These are phyloP conservation scores for Colletotrichum tofieldiae DNA, from an alignment of 2,329 filamentous ascomycete species.

Conservation along the genomic window DNA sequence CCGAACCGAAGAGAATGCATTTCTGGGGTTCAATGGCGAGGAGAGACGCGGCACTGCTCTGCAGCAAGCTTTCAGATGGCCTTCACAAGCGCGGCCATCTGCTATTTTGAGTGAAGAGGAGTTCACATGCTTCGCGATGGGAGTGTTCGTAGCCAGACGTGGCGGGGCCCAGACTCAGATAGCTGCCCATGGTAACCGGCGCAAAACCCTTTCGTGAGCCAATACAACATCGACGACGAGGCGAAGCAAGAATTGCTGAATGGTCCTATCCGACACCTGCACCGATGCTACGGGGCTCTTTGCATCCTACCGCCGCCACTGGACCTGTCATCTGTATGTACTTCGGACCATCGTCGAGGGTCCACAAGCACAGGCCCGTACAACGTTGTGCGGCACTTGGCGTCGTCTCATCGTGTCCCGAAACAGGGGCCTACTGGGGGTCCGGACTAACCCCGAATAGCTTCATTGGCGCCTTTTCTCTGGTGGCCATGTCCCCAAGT, in stretches of 20 bases:
- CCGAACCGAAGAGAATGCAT: neutral
- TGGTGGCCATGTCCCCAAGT: neutral
- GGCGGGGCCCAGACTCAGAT: no score
- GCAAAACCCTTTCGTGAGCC: neutral
- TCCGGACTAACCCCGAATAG: slow-evolving; percentile 28
- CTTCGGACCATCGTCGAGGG: slow-evolving; percentile 24
- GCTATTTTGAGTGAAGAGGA: neutral
- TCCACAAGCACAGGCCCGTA: slow-evolving; percentile 31
- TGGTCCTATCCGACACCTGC: slow-evolving; percentile 12
- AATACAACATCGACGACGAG: neutral
- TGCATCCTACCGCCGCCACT: neutral
- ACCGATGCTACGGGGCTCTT: neutral
- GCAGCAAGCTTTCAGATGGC: slow-evolving; percentile 16
- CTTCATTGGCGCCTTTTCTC: slow-evolving; percentile 20
- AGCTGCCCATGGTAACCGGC: neutral
- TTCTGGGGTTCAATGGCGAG: neutral
- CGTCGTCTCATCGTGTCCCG: slow-evolving; percentile 40
- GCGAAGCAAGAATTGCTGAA: slow-evolving; percentile 12
- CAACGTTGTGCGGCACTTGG: slow-evolving; percentile 41
- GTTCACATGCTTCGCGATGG: neutral
- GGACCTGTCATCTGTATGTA: slow-evolving; percentile 38
- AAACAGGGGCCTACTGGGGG: slow-evolving; percentile 31
- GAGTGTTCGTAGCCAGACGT: no score
- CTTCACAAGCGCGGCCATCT: slow-evolving; percentile 11
- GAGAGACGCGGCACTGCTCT: neutral